phyloP scores from a whole-genome alignment of 176 grass and related monocot species.

The Lolium multiflorum region DNA sequence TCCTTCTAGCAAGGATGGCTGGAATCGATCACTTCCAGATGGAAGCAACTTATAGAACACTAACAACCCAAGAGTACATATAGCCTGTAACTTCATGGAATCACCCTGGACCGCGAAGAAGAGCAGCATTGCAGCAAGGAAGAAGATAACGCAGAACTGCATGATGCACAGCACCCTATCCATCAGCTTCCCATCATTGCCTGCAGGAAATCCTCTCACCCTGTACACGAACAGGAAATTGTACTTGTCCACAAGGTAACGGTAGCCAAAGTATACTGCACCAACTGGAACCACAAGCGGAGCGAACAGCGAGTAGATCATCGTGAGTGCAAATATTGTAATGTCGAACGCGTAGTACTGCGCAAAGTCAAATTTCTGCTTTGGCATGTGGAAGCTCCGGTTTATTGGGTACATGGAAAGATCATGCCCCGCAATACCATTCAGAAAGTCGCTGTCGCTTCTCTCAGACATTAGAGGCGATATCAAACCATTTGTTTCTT shows the following conservation, averaged over 20 bases:
- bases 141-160: constrained; percentile 98
- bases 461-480: constrained; percentile 77
- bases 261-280: constrained; percentile 94
- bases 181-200: constrained; percentile 97
- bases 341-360: constrained; percentile 98
- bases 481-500: constrained; percentile 67
- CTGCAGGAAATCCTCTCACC: constrained; percentile 92
- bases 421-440: constrained; percentile 74
- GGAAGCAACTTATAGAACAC: constrained; percentile 88
- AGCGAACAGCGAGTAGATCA: constrained; percentile 96
- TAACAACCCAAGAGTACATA: constrained; percentile 85
- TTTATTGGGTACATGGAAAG: constrained; percentile 89
- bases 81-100: constrained; percentile 84
- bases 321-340: constrained; percentile 96
- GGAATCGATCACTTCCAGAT: constrained; percentile 71
- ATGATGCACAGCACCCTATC: constrained; percentile 93
- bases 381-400: constrained; percentile 93
- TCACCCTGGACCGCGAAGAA: constrained; percentile 94
- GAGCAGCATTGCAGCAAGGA: constrained; percentile 88
- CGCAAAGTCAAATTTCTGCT: constrained; percentile 95
- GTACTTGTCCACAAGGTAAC: constrained; percentile 99
- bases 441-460: constrained; percentile 58
- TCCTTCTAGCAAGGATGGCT: constrained; percentile 89
- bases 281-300: constrained; percentile 90
- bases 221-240: constrained; percentile 99